A percentile compares a stretch with the other conserved stretches of the same genome.
Conservation (phyloP, 768 basidiomycete genomes). For the Clitopilus hobsonii region DNA sequence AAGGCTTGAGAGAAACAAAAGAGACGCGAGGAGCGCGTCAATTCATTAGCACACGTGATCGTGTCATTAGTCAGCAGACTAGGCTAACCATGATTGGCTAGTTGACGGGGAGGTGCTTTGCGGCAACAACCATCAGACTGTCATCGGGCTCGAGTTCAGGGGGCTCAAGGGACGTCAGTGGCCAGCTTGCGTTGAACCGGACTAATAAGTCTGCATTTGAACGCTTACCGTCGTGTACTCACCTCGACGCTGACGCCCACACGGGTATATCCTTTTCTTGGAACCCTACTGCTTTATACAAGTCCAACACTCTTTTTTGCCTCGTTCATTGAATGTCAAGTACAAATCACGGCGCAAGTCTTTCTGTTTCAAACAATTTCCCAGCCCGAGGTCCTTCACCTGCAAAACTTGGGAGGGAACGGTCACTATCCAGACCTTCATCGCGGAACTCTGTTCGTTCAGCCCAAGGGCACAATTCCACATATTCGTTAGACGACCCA, state of each 20-base stretch:
- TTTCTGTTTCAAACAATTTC: background rate
- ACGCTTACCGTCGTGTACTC: slow-evolving; percentile 11
- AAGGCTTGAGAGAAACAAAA: too few relatives aligned
- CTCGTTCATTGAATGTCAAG: slow-evolving; percentile 27
- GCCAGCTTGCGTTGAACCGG: slow-evolving; percentile 3
- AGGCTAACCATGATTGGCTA: slow-evolving; percentile 1
- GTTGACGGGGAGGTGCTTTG: background rate
- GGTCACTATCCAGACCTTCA: slow-evolving; percentile 36
- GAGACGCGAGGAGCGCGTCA: slow-evolving; percentile 1
- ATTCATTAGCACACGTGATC: background rate
- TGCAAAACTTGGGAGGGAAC: slow-evolving; percentile 26
- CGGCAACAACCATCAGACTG: background rate
- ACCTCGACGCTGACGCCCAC: too few relatives aligned
- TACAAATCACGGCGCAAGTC: slow-evolving; percentile 19
- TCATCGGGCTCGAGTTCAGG: slow-evolving; percentile 1
- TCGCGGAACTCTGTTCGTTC: slow-evolving; percentile 41
- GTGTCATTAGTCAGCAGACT: slow-evolving; percentile 1
- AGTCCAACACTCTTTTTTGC: slow-evolving; percentile 3
- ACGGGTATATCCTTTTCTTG: slow-evolving; percentile 4
- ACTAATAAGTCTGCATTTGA: background rate
- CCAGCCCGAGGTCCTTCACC: slow-evolving; percentile 21
- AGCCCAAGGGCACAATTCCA: slow-evolving; percentile 51
- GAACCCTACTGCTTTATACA: background rate
- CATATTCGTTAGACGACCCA: slow-evolving; percentile 56
- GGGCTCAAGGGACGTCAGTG: background rate